phyloP scores from a whole-genome alignment of 306 rosid species.

The Cicer pinnatifidum region DNA sequence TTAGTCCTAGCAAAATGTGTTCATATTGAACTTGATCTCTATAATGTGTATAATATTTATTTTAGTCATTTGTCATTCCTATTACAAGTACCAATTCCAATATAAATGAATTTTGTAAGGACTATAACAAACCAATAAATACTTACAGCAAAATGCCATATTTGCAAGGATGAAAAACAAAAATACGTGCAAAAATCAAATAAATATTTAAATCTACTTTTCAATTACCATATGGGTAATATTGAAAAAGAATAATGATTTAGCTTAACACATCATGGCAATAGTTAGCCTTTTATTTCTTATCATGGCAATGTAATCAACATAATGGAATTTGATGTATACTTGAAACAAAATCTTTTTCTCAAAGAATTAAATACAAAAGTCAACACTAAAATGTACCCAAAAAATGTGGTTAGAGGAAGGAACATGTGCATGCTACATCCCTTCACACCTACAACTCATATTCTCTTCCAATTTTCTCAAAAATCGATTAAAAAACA shows the following conservation, averaged over 20 bases:
- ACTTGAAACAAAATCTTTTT: constrained; percentile 36
- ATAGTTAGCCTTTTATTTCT: constrained; percentile 39
- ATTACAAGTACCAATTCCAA: too few species aligned
- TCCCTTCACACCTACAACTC: constrained; percentile 25
- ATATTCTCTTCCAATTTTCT: constrained; percentile 31
- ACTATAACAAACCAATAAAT: too few species aligned
- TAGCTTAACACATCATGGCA: constrained; percentile 4
- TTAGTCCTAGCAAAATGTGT: too few species aligned
- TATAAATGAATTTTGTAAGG: too few species aligned
- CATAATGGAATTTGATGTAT: constrained; percentile 26
- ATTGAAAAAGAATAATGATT: too few species aligned
- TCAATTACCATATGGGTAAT: background rate
- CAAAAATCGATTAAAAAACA: constrained; percentile 10
- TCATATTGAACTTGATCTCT: too few species aligned
- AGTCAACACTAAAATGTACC: constrained; percentile 29
- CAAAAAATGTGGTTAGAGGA: constrained; percentile 31
- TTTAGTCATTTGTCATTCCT: too few species aligned
- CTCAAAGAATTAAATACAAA: constrained; percentile 28
- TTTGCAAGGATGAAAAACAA: too few species aligned
- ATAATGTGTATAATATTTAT: too few species aligned
- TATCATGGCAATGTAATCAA: constrained; percentile 29
- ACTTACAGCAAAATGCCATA: too few species aligned
- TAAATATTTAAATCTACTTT: too few species aligned
- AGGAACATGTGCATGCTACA: constrained; percentile 27
- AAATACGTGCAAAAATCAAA: too few species aligned